phyloP scores from a whole-genome alignment of 106 monocot genomes.

The Dioscorea alata region DNA sequence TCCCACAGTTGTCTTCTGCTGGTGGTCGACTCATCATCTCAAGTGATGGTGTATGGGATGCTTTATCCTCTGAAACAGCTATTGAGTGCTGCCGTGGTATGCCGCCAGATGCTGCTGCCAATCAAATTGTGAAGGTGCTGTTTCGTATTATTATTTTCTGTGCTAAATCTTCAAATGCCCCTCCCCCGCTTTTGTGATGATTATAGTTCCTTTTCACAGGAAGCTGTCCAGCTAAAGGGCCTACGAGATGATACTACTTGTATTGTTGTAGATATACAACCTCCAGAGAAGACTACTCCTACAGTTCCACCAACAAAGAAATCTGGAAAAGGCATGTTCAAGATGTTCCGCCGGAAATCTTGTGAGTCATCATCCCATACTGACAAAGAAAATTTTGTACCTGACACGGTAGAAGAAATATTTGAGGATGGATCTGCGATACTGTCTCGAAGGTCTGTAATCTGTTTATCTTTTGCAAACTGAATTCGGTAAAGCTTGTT shows the following conservation, averaged over 20 bases:
- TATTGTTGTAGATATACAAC: slow-evolving; percentile 85
- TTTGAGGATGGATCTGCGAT: slow-evolving; percentile 81
- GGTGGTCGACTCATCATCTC: slow-evolving; percentile 71
- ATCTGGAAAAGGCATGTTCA: slow-evolving; percentile 48
- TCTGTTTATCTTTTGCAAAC: slow-evolving; percentile 1
- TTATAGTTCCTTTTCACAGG: slow-evolving; percentile 22
- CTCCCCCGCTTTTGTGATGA: no score
- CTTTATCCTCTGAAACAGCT: slow-evolving; percentile 39
- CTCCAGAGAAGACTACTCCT: slow-evolving; percentile 62
- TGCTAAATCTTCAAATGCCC: no score
- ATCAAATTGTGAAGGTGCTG: slow-evolving; percentile 59
- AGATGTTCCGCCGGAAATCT: slow-evolving; percentile 44
- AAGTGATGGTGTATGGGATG: slow-evolving; percentile 88
- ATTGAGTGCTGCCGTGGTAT: slow-evolving; percentile 48
- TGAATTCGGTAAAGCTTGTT: no score
- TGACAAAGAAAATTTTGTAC: slow-evolving; percentile 38
- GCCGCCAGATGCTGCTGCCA: slow-evolving; percentile 51
- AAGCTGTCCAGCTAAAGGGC: slow-evolving; percentile 74
- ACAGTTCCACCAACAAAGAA: slow-evolving; percentile 36
- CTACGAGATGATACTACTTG: slow-evolving; percentile 83
- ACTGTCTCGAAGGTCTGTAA: slow-evolving; percentile 58
- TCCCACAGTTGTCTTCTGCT: slow-evolving; percentile 54
- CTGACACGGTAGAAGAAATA: slow-evolving; percentile 62
- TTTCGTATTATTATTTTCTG: no score
- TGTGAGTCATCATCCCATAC: slow-evolving; percentile 33